A percentile compares a stretch with the other conserved stretches of the same genome.
phyloP scores from a whole-genome alignment of 192 early-diverging fungal species.

The Entomortierella lignicola region DNA sequence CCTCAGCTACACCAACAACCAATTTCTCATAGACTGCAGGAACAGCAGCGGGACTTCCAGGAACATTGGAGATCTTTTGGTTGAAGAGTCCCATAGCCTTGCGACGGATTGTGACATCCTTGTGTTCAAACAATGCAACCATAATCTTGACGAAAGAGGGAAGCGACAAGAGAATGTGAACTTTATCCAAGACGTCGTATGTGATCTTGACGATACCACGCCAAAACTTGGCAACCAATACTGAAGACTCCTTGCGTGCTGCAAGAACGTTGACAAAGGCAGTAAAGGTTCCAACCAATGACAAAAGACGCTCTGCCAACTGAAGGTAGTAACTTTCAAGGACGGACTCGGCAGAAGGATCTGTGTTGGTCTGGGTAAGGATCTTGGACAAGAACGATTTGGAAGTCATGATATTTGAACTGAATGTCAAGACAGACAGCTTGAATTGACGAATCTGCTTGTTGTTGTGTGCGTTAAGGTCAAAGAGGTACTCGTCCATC shows the following conservation, averaged over 20 bases:
- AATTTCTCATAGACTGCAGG: slow-evolving; percentile 56
- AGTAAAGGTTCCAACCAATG: slow-evolving; percentile 65
- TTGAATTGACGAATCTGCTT: slow-evolving; percentile 78
- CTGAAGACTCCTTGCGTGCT: slow-evolving; percentile 39
- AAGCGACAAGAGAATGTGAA: slow-evolving; percentile 82
- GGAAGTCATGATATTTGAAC: slow-evolving; percentile 60
- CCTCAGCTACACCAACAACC: slow-evolving; percentile 63
- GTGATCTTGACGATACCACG: slow-evolving; percentile 68
- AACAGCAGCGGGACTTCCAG: slow-evolving; percentile 51
- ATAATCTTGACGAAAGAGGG: slow-evolving; percentile 81
- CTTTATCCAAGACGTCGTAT: slow-evolving; percentile 78
- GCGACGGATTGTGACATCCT: slow-evolving; percentile 72
- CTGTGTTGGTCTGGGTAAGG: slow-evolving; percentile 42
- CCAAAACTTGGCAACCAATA: slow-evolving; percentile 59
- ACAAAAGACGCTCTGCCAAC: slow-evolving; percentile 66
- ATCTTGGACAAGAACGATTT: slow-evolving; percentile 66
- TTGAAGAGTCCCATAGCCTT: slow-evolving; percentile 82
- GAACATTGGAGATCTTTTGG: slow-evolving; percentile 68
- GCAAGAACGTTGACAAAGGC: slow-evolving; percentile 53
- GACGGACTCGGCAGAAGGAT: slow-evolving; percentile 40
- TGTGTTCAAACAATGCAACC: slow-evolving; percentile 67
- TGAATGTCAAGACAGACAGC: slow-evolving; percentile 66
- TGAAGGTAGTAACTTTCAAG: slow-evolving; percentile 62
- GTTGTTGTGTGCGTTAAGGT: slow-evolving; percentile 52
- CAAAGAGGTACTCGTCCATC: slow-evolving; percentile 47